phyloP scores from a whole-genome alignment of 179 eudicot species.

The Silene noctiflora region DNA sequence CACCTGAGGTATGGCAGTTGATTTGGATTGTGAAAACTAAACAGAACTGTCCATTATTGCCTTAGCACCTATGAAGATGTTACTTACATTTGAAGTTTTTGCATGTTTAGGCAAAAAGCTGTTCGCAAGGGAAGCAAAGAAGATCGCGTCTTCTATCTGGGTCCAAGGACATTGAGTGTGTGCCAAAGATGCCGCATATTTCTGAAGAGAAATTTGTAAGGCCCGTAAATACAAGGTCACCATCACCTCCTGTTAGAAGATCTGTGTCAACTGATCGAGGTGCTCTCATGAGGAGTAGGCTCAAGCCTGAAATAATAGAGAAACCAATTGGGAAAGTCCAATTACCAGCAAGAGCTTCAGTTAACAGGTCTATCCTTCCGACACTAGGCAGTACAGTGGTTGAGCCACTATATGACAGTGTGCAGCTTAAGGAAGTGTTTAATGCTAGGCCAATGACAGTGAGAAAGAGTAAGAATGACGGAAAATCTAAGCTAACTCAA shows the following conservation, averaged over 20 bases:
- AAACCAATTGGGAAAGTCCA: constrained; percentile 46
- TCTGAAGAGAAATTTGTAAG: constrained; percentile 51
- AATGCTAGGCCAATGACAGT: constrained; percentile 51
- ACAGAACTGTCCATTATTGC: not conserved
- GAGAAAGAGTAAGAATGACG: constrained; percentile 58
- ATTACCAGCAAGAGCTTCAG: constrained; percentile 46
- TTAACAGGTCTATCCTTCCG: constrained; percentile 46
- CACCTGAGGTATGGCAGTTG: constrained; percentile 48
- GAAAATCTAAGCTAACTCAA: constrained; percentile 53
- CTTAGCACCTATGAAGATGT: not conserved
- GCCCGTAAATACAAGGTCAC: constrained; percentile 50
- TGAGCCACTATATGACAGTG: constrained; percentile 40
- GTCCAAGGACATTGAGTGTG: constrained; percentile 52
- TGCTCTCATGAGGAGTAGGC: constrained; percentile 48
- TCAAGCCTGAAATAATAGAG: constrained; percentile 54
- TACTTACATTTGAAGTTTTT: constrained; percentile 2
- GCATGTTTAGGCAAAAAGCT: constrained; percentile 61
- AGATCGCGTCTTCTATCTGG: constrained; percentile 50
- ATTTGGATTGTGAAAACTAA: not conserved
- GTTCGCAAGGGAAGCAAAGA: constrained; percentile 72
- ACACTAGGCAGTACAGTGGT: constrained; percentile 30
- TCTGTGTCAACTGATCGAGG: constrained; percentile 90
- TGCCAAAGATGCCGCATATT: constrained; percentile 49
- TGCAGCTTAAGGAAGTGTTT: constrained; percentile 51
- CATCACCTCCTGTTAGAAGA: constrained; percentile 81